Evolutionary conservation across 2,329 filamentous ascomycete genomes (phyloP).

Genomic region (Hypocreales sp.): DNA sequence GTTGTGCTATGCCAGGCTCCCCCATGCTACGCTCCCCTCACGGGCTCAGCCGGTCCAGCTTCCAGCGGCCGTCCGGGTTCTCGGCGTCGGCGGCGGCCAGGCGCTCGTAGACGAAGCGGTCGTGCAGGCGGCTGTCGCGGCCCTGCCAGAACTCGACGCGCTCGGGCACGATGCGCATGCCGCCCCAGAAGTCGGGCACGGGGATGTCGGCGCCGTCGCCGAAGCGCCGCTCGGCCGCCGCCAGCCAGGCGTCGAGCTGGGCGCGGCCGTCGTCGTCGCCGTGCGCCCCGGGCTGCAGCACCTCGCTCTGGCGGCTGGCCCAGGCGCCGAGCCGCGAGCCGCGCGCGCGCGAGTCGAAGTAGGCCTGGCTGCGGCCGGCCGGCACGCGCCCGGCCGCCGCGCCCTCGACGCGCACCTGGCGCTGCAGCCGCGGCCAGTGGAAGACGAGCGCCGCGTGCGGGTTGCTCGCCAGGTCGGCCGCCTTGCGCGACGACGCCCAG

Average conservation of each 20-base stretch:
- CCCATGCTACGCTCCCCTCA: too few relatives aligned
- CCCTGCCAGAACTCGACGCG: conserved; percentile 96
- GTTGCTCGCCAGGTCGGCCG: conserved; percentile 55
- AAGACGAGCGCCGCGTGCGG: conserved; percentile 73
- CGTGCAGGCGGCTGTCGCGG: conserved; percentile 75
- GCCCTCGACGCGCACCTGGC: conserved; percentile 86
- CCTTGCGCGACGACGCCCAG: conserved; percentile 62
- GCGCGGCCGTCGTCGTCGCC: conserved; percentile 50
- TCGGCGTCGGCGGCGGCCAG: conserved; percentile 22
- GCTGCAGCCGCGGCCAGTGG: conserved; percentile 74
- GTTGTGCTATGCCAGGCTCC: too few relatives aligned
- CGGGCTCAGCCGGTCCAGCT: conserved; percentile 59
- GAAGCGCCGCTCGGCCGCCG: conserved; percentile 62
- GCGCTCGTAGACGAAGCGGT: conserved; percentile 76
- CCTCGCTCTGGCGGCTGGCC: conserved; percentile 79
- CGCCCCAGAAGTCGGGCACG: conserved; percentile 90
- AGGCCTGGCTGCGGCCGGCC: conserved; percentile 54
- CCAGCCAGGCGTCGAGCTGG: conserved; percentile 62
- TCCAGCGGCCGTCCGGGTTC: conserved; percentile 36
- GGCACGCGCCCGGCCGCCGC: conserved; percentile 49
- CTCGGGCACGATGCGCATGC: conserved; percentile 70
- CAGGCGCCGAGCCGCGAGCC: conserved; percentile 81
- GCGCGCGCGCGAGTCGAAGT: conserved; percentile 54
- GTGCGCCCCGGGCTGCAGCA: conserved; percentile 34
- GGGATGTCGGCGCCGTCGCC: conserved; percentile 65